phyloP scores from a whole-genome alignment of 805 yeast genomes.

The Kluyveromyces lactis region DNA sequence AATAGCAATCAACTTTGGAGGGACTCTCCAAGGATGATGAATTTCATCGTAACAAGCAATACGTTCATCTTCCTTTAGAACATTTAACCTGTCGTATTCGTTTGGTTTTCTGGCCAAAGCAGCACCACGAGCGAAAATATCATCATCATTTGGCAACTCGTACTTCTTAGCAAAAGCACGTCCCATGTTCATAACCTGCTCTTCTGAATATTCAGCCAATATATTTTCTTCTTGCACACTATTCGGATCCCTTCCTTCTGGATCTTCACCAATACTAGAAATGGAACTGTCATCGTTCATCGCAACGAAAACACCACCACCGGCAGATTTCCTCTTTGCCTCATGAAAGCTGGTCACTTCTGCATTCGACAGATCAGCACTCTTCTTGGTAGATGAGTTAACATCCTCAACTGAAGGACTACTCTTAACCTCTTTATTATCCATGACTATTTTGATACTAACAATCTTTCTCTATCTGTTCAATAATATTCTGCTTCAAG shows the following conservation, averaged over 20 bases:
- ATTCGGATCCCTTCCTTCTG: slow-evolving; percentile 4
- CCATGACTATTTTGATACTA: too few species aligned
- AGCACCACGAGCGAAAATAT: slow-evolving; percentile 56
- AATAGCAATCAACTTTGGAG: slow-evolving; percentile 42
- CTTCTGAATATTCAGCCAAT: slow-evolving; percentile 48
- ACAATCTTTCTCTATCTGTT: too few species aligned
- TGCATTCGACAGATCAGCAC: not conserved
- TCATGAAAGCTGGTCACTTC: not conserved
- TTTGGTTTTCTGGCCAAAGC: slow-evolving; percentile 56
- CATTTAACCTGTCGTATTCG: slow-evolving; percentile 50
- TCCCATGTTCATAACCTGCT: slow-evolving; percentile 63
- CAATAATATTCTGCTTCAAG: too few species aligned
- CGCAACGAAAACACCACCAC: slow-evolving; percentile 4
- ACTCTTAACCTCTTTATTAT: not conserved
- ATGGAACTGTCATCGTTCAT: slow-evolving; percentile 4
- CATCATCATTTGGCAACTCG: slow-evolving; percentile 40
- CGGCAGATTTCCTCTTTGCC: not conserved
- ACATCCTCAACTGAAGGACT: not conserved
- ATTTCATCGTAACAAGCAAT: slow-evolving; percentile 38
- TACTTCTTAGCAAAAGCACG: slow-evolving; percentile 52
- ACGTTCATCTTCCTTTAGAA: slow-evolving; percentile 49
- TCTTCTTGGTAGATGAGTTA: not conserved
- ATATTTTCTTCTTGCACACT: slow-evolving; percentile 33
- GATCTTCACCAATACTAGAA: slow-evolving; percentile 4
- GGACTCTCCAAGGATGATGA: slow-evolving; percentile 36